Evolutionary conservation across 2,329 filamentous ascomycete genomes (phyloP), one percentile per base, ranked within the genome.

Genomic region (Akanthomyces muscarius): DNA sequence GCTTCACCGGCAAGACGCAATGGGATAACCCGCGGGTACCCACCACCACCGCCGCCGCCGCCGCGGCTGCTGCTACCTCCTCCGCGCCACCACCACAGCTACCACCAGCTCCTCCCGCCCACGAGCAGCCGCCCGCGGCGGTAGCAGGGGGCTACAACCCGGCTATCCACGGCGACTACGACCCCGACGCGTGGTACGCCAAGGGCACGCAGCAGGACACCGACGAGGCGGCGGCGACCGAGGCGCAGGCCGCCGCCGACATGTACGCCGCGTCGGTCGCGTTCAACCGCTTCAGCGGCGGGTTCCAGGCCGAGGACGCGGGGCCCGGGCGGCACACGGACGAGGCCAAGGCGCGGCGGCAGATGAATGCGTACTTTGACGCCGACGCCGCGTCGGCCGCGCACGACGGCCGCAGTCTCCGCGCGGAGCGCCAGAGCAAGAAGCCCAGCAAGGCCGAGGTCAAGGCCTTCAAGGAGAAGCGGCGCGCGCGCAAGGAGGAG

Each of bases 281-380:
- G n/a, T 97, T 98, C 81, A 97, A 97, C 74, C 88, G 92, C 63
- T 94, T 92, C 77, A 97, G 91, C 0, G 93, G 93, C 51, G 84
- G 87, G 67, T 96, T 91, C 78, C 93, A 97, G 77, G 78, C 82
- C 21, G 79, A 79, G 3, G 83, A 86, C 13, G 79, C 88, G 66
- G 88, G 84, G 3, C 86, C 91, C 1, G 91, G 95, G 60, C 85
- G 88, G 58, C 89, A 93, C 79, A 89, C 87, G 68, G 92, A 97
- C 71, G 92, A 96, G 72, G 90, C 91, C 72, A 97, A 97, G 81
- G 89, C 89, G 65, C 83, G 82, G 58, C 83, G 95, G 51, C 95
- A 98, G 78, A 90, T 98, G 89, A 90, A 91, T 72, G 91, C 92
- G 47, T 98, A 89, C 77, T 99, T 98, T 74, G 94, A 99, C 73